phyloP scores from a whole-genome alignment of 805 yeast species.

The Nakazawaea ernobii region DNA sequence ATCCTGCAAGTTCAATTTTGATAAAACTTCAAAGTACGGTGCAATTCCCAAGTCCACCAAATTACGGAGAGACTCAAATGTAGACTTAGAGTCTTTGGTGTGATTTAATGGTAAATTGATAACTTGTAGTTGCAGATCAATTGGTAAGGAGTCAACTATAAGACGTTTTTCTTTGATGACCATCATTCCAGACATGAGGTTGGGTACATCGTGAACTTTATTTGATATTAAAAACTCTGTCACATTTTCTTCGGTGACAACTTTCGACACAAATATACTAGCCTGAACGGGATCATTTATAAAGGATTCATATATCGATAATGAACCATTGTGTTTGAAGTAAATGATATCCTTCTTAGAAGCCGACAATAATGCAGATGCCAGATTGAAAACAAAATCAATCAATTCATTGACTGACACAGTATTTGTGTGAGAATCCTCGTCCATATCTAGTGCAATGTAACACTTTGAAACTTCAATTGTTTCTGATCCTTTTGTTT shows the following conservation, averaged over 20 bases:
- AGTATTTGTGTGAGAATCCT: background rate
- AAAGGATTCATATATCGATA: slow-evolving; percentile 15
- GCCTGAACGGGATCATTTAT: slow-evolving; percentile 16
- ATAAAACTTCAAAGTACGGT: slow-evolving; percentile 59
- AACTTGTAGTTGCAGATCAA: slow-evolving; percentile 28
- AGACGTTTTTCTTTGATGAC: slow-evolving; percentile 38
- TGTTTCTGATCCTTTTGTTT: background rate
- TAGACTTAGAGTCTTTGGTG: slow-evolving; percentile 15
- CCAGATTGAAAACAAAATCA: slow-evolving; percentile 22
- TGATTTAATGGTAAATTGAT: slow-evolving; percentile 25
- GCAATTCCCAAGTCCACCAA: slow-evolving; percentile 59
- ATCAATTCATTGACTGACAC: slow-evolving; percentile 7
- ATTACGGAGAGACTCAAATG: slow-evolving; percentile 50
- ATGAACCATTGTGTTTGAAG: slow-evolving; percentile 19
- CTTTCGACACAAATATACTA: slow-evolving; percentile 20
- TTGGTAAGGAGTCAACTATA: slow-evolving; percentile 16
- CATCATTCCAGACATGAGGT: slow-evolving; percentile 25
- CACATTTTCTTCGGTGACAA: background rate
- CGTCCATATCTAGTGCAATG: background rate
- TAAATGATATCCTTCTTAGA: slow-evolving; percentile 18
- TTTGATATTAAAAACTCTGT: background rate
- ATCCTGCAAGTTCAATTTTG: slow-evolving; percentile 11
- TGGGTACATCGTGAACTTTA: background rate
- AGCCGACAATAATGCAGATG: slow-evolving; percentile 24
- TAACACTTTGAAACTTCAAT: too few species aligned